phyloP scores from a whole-genome alignment of 345 rosid genomes.

The Corchorus olitorius region DNA sequence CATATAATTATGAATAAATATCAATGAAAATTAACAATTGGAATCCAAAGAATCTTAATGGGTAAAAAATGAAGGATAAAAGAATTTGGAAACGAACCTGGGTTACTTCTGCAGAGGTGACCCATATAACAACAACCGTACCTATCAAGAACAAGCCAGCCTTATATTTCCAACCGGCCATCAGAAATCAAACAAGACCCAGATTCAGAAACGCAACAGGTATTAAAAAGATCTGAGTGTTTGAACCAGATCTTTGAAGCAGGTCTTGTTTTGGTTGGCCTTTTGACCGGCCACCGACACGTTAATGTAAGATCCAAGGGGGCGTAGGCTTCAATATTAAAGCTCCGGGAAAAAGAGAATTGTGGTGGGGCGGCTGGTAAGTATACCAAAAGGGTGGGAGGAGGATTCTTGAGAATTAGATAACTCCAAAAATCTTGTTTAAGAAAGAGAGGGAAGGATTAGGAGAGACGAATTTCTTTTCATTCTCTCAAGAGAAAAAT shows the following conservation, averaged over 20 bases:
- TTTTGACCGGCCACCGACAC: constrained; percentile 14
- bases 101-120: constrained; percentile 86
- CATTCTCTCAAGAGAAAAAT: not conserved
- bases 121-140: constrained; percentile 93
- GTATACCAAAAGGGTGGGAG: not conserved
- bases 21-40: not conserved
- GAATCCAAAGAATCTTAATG: not conserved
- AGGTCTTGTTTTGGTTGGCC: not conserved
- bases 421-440: not conserved
- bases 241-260: constrained; percentile 27
- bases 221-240: constrained; percentile 35
- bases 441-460: constrained; percentile 11
- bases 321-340: constrained; percentile 22
- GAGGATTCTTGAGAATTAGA: constrained; percentile 14
- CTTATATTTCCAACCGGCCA: constrained; percentile 78
- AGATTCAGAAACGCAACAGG: constrained; percentile 24
- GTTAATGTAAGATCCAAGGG: constrained; percentile 22
- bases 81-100: constrained; percentile 46
- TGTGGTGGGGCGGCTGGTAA: constrained; percentile 12
- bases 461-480: not conserved
- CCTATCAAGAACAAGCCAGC: constrained; percentile 87
- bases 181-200: constrained; percentile 30
- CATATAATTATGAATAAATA: not conserved
- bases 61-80: not conserved
- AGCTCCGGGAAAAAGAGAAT: not conserved